A percentile compares a stretch with the other conserved stretches of the same genome.
These are phyloP conservation scores for Gyromitra esculenta DNA, from an alignment of 2,329 filamentous ascomycete genomes.

Conservation along the genomic window DNA sequence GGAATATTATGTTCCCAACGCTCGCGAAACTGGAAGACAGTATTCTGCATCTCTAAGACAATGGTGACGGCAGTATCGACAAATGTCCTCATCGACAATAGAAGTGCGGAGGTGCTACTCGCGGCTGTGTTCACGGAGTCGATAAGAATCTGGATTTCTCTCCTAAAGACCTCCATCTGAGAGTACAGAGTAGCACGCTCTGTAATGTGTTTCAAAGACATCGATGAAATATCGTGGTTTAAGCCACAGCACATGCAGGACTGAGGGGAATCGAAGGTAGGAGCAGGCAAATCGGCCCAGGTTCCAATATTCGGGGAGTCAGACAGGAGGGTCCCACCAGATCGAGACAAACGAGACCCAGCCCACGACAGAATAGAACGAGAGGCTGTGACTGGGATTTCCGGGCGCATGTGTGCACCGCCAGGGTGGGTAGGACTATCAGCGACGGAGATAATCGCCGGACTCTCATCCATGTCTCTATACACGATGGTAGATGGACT, in stretches of 20 bases:
- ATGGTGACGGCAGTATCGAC: neutral
- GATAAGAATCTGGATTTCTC: neutral
- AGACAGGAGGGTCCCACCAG: neutral
- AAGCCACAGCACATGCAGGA: constrained; percentile 5
- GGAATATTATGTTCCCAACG: constrained; percentile 7
- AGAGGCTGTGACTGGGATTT: neutral
- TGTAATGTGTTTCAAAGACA: neutral
- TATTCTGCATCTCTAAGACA: neutral
- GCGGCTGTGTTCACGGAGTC: neutral
- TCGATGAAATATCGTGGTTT: neutral
- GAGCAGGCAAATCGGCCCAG: neutral
- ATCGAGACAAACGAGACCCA: neutral
- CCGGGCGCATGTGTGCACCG: neutral
- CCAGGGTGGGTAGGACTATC: neutral
- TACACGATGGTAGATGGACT: too few species aligned
- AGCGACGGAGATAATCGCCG: too few species aligned
- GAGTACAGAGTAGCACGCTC: neutral
- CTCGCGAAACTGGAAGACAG: neutral
- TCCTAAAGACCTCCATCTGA: neutral
- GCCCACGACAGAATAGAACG: neutral
- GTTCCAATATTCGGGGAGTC: neutral
- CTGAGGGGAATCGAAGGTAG: neutral
- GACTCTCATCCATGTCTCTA: too few species aligned
- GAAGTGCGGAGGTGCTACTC: neutral
- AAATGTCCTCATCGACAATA: neutral